Percentiles rank a stretch among this genome's conserved stretches.
Conservation (phyloP, 2,329 filamentous ascomycete genomes). For the Orbilia blumenaviensis region DNA sequence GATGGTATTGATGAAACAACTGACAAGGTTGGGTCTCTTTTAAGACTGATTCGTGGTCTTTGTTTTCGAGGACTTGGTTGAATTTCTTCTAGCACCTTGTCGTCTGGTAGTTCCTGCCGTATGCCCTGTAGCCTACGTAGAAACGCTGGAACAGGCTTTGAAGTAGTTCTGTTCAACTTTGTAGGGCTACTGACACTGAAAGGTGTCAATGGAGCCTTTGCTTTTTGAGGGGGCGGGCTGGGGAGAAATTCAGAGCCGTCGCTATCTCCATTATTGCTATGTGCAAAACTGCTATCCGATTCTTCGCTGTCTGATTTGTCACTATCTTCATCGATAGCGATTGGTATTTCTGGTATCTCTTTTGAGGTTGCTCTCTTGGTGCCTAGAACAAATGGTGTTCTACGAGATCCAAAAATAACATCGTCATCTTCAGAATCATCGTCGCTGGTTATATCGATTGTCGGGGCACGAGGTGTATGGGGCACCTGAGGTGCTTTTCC, state of each 20-base stretch:
- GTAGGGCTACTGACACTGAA: constrained; percentile 20
- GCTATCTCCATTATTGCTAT: background rate
- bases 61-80: constrained; percentile 13
- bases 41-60: constrained; percentile 2
- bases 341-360: background rate
- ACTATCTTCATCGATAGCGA: constrained; percentile 21
- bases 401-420: constrained; percentile 27
- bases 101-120: background rate
- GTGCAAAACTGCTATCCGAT: too few species aligned
- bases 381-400: constrained; percentile 5
- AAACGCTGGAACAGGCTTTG: background rate
- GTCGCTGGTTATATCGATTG: background rate
- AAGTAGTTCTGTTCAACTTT: constrained; percentile 1
- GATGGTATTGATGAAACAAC: background rate
- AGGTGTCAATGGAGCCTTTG: background rate
- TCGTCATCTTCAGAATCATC: constrained; percentile 35
- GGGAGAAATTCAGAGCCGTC: constrained; percentile 2
- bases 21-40: background rate
- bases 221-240: constrained; percentile 8
- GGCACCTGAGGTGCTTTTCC: background rate
- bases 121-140: background rate
- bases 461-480: background rate
- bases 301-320: background rate
- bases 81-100: background rate
- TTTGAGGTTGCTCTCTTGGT: background rate